Conservation (phyloP, 192 early-diverging fungal genomes). For the Chytriomyces sp. region DNA sequence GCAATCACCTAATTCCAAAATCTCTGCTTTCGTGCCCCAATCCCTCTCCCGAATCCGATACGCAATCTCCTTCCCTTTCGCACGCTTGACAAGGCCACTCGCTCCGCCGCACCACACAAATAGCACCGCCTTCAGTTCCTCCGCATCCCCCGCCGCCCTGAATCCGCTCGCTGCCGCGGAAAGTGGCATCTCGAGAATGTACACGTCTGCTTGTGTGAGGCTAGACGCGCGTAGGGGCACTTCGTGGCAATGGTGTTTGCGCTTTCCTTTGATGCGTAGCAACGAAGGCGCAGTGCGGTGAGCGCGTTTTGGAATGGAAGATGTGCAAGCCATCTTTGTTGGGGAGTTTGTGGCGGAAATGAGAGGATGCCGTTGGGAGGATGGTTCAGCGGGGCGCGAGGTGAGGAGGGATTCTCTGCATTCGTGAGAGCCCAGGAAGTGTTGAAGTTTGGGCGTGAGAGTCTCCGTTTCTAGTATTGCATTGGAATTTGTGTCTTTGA, state of each 20-base stretch:
- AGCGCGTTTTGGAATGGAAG: not conserved
- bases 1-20: slow-evolving; percentile 24
- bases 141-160: not conserved
- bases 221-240: not conserved
- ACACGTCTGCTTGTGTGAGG: slow-evolving; percentile 35
- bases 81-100: slow-evolving; percentile 29
- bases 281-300: slow-evolving; percentile 1
- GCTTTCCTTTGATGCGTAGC: slow-evolving; percentile 34
- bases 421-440: no score
- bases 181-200: slow-evolving; percentile 25
- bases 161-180: not conserved
- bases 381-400: not conserved
- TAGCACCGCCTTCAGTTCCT: slow-evolving; percentile 18
- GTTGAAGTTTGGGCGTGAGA: not conserved
- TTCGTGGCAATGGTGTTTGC: slow-evolving; percentile 26
- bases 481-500: no score
- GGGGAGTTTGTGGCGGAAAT: not conserved
- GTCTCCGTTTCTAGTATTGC: not conserved
- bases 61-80: slow-evolving; percentile 37
- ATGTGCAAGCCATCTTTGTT: not conserved
- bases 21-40: slow-evolving; percentile 37
- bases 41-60: slow-evolving; percentile 34
- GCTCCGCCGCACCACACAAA: slow-evolving; percentile 32
- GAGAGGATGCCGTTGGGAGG: not conserved
- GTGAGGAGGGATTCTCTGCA: not conserved